These are phyloP conservation scores for Colletotrichum echinochloae DNA, from an alignment of 2,329 filamentous ascomycete genomes.

Conservation along the genomic window DNA sequence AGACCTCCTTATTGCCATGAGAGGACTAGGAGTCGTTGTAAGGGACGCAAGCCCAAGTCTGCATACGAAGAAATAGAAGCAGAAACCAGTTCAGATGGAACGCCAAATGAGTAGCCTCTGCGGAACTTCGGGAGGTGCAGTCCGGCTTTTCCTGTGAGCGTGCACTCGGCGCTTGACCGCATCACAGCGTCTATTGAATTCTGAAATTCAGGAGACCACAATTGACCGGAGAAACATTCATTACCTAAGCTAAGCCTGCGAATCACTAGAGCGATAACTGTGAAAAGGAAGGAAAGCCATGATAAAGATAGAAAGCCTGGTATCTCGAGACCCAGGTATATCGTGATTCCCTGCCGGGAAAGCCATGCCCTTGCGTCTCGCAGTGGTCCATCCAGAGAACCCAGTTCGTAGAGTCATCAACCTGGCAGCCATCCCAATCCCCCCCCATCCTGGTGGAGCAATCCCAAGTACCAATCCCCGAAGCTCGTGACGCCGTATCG, in stretches of 20 bases:
- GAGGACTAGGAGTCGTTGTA: background rate
- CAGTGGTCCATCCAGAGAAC: background rate
- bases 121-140: too few species aligned
- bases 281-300: slow-evolving; percentile 9
- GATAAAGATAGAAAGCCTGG: slow-evolving; percentile 20
- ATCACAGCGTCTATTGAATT: background rate
- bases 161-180: background rate
- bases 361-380: background rate
- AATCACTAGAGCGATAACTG: slow-evolving; percentile 11
- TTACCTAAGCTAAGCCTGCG: slow-evolving; percentile 13
- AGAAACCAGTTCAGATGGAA: background rate
- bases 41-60: background rate
- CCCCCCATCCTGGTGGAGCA: background rate
- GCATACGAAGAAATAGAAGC: background rate
- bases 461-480: background rate
- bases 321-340: slow-evolving; percentile 11
- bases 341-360: background rate
- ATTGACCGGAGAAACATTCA: background rate
- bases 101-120: background rate
- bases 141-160: too few species aligned
- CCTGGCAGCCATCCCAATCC: slow-evolving; percentile 4
- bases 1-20: too few species aligned
- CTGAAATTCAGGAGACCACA: background rate
- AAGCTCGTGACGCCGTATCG: slow-evolving; percentile 5
- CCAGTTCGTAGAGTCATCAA: background rate